Percentiles rank a stretch among this genome's conserved stretches.
These are phyloP conservation scores for Rhipidocladum racemiflorum DNA, from an alignment of 176 grass and related monocot genomes.

Conservation along the genomic window DNA sequence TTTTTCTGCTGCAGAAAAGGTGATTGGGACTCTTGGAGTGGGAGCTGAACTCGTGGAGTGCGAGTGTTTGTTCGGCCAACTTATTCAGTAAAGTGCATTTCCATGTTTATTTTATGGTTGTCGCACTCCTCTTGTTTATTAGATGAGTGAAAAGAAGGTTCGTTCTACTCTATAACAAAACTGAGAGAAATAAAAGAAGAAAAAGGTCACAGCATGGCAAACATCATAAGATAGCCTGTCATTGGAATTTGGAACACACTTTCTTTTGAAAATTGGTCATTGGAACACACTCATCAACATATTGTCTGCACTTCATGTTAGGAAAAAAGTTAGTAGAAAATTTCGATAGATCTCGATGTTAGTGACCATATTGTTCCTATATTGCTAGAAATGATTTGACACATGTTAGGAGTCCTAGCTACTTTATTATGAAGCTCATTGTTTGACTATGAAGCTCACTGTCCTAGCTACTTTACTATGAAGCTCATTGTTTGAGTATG, in stretches of 20 bases:
- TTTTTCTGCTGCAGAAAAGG: not conserved
- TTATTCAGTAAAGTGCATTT: not conserved
- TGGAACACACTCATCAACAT: slow-evolving; percentile 1
- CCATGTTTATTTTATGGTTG: not conserved
- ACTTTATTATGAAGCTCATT: too few species aligned
- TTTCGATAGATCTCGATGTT: not conserved
- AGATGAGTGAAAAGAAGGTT: not conserved
- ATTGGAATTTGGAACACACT: not conserved
- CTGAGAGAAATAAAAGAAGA: not conserved
- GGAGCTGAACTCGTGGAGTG: not conserved
- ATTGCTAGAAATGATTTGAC: not conserved
- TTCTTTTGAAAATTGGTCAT: not conserved
- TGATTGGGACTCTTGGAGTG: not conserved
- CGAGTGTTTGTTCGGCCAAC: not conserved
- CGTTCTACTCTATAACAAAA: not conserved
- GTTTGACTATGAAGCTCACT: too few species aligned
- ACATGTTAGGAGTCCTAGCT: not conserved
- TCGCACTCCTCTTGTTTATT: slow-evolving; percentile 21
- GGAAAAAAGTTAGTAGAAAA: not conserved
- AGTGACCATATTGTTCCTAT: not conserved
- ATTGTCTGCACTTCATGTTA: slow-evolving; percentile 27
- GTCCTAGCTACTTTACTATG: too few species aligned
- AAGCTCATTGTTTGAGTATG: too few species aligned
- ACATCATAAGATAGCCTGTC: not conserved
- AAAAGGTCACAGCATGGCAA: slow-evolving; percentile 5